These are phyloP conservation scores for Coemansia sp. DNA, from an alignment of 192 early-diverging fungal genomes.

Conservation along the genomic window DNA sequence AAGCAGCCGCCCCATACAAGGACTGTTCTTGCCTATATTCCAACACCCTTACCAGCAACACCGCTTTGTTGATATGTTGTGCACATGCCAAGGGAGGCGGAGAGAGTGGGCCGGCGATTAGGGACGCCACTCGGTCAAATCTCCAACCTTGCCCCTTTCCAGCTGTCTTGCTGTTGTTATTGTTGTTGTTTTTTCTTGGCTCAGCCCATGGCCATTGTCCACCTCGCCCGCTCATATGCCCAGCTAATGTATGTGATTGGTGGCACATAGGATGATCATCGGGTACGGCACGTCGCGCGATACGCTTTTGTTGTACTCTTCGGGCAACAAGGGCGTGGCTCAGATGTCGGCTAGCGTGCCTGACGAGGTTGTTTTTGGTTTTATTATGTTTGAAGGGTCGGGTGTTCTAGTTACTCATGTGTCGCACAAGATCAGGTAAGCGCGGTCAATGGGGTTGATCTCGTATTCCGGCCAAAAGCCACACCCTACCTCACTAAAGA, in stretches of 20 bases:
- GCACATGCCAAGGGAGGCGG: neutral
- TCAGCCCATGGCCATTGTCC: neutral
- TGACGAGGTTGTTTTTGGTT: constrained; percentile 39
- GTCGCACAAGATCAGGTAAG: constrained; percentile 50
- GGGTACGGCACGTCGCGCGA: constrained; percentile 46
- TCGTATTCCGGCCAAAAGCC: neutral
- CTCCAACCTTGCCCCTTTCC: neutral
- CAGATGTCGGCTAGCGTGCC: constrained; percentile 45
- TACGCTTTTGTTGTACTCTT: constrained; percentile 33
- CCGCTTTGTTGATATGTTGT: neutral
- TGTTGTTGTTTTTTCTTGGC: neutral
- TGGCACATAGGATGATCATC: constrained; percentile 39
- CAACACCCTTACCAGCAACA: neutral
- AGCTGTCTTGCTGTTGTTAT: neutral
- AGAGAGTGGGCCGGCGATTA: neutral
- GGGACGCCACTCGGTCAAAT: constrained; percentile 4
- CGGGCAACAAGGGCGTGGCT: constrained; percentile 29
- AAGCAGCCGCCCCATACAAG: neutral
- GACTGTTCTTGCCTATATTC: neutral
- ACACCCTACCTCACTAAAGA: neutral
- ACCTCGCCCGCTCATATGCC: neutral
- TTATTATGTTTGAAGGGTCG: constrained; percentile 42
- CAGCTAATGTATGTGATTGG: neutral
- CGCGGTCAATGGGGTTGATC: neutral
- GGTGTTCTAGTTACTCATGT: constrained; percentile 49